These are phyloP conservation scores for Dactylellina drechsleri DNA, from an alignment of 2,329 filamentous ascomycete genomes.

Conservation along the genomic window DNA sequence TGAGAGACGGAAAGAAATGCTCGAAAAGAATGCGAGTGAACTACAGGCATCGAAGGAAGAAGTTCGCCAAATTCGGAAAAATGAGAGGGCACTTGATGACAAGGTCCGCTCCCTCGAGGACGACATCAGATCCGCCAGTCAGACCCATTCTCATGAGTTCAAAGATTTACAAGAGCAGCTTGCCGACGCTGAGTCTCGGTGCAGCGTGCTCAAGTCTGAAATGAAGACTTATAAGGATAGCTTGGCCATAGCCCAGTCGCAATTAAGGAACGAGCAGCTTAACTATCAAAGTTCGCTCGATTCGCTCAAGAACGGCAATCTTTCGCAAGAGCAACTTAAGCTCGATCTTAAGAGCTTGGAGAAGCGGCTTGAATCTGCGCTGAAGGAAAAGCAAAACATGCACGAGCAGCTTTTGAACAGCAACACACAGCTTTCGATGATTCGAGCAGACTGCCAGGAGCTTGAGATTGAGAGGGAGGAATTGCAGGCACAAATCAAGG, in stretches of 20 bases:
- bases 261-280: constrained; percentile 53
- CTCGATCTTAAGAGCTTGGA: constrained; percentile 71
- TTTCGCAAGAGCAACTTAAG: constrained; percentile 67
- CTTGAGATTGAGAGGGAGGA: constrained; percentile 74
- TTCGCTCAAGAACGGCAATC: constrained; percentile 59
- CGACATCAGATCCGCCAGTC: constrained; percentile 60
- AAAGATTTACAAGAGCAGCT: constrained; percentile 69
- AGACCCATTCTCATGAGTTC: constrained; percentile 72
- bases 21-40: constrained; percentile 74
- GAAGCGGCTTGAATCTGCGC: constrained; percentile 68
- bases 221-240: constrained; percentile 52
- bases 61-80: constrained; percentile 74
- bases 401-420: constrained; percentile 72
- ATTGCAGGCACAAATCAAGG: constrained; percentile 70
- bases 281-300: constrained; percentile 53
- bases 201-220: constrained; percentile 39
- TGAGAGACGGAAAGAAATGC: constrained; percentile 71
- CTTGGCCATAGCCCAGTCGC: constrained; percentile 49
- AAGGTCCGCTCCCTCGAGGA: constrained; percentile 78
- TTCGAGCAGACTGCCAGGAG: constrained; percentile 69
- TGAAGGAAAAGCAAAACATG: constrained; percentile 71
- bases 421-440: constrained; percentile 70
- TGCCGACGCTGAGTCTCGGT: constrained; percentile 51
- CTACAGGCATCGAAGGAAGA: constrained; percentile 75
- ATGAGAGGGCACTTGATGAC: constrained; percentile 73